Evolutionary conservation across 768 basidiomycete species (phyloP).

Genomic region (Chalciporus pseudorubinellus): DNA sequence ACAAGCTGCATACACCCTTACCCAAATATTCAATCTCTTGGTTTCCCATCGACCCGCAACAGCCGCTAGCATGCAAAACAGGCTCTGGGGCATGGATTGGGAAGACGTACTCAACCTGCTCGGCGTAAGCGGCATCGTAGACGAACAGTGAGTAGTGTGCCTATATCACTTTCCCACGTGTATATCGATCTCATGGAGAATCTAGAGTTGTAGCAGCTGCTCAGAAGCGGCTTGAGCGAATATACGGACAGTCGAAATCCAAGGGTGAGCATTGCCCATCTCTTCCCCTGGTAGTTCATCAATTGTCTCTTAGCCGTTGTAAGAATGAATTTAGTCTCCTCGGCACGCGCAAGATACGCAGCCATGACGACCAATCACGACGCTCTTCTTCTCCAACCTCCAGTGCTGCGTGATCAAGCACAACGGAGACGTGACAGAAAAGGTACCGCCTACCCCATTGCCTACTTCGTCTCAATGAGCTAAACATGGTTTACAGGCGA

Average conservation of each 20-base stretch:
- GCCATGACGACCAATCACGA: constrained; percentile 28
- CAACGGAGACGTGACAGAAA: background rate
- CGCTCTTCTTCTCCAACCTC: background rate
- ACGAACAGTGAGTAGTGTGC: constrained; percentile 22
- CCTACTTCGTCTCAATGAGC: no score
- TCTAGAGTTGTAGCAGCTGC: constrained; percentile 25
- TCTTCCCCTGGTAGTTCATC: background rate
- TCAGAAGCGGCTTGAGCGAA: constrained; percentile 26
- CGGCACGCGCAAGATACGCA: constrained; percentile 34
- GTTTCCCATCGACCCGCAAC: constrained; percentile 55
- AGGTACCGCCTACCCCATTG: background rate
- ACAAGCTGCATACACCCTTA: constrained; percentile 45
- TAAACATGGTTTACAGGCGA: background rate
- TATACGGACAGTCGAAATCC: constrained; percentile 26
- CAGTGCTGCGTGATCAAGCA: background rate
- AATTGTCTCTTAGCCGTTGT: constrained; percentile 13
- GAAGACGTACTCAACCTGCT: constrained; percentile 56
- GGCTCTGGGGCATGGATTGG: constrained; percentile 63
- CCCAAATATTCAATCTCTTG: constrained; percentile 51
- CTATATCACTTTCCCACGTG: background rate
- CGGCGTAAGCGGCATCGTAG: constrained; percentile 38
- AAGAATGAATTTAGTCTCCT: constrained; percentile 11
- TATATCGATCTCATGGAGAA: background rate
- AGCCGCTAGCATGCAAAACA: constrained; percentile 61
- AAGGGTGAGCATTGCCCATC: constrained; percentile 11